phyloP scores from a whole-genome alignment of 768 basidiomycete genomes.

The Gyrodon lividus region DNA sequence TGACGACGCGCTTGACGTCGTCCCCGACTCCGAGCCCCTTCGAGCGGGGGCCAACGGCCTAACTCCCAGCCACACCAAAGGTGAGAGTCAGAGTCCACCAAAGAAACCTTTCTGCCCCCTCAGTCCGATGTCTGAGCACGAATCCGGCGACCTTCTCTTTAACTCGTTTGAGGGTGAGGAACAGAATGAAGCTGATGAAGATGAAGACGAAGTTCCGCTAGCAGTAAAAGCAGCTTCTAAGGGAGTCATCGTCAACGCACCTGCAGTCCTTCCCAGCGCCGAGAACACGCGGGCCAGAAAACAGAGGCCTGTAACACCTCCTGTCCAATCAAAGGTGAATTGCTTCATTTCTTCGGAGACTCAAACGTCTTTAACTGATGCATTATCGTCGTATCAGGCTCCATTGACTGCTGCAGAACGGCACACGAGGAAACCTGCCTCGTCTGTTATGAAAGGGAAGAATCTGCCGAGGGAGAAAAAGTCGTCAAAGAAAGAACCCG shows the following conservation, averaged over 20 bases:
- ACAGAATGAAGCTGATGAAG: slow-evolving; percentile 37
- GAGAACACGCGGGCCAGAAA: slow-evolving; percentile 4
- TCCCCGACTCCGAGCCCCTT: slow-evolving; percentile 65
- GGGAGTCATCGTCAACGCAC: slow-evolving; percentile 11
- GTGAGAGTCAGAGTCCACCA: slow-evolving; percentile 9
- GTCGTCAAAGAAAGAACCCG: slow-evolving; percentile 26
- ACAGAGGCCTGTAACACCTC: slow-evolving; percentile 1
- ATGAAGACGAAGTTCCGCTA: slow-evolving; percentile 50
- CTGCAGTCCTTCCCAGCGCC: neutral
- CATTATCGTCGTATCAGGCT: slow-evolving; percentile 3
- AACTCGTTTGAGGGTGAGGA: slow-evolving; percentile 29
- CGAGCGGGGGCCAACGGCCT: slow-evolving; percentile 29
- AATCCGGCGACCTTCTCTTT: slow-evolving; percentile 28
- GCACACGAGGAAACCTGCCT: slow-evolving; percentile 7
- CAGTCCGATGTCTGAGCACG: slow-evolving; percentile 23
- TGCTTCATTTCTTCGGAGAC: neutral
- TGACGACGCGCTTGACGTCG: slow-evolving; percentile 45
- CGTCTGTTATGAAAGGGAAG: slow-evolving; percentile 12
- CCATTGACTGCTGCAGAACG: slow-evolving; percentile 1
- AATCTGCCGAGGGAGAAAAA: slow-evolving; percentile 9
- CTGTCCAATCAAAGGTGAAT: slow-evolving; percentile 18
- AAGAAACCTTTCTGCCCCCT: slow-evolving; percentile 18
- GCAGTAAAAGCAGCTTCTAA: slow-evolving; percentile 28
- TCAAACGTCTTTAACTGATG: neutral
- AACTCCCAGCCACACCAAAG: slow-evolving; percentile 6